Evolutionary conservation across 805 yeast species (phyloP).

Genomic region (Kazachstania africana): DNA sequence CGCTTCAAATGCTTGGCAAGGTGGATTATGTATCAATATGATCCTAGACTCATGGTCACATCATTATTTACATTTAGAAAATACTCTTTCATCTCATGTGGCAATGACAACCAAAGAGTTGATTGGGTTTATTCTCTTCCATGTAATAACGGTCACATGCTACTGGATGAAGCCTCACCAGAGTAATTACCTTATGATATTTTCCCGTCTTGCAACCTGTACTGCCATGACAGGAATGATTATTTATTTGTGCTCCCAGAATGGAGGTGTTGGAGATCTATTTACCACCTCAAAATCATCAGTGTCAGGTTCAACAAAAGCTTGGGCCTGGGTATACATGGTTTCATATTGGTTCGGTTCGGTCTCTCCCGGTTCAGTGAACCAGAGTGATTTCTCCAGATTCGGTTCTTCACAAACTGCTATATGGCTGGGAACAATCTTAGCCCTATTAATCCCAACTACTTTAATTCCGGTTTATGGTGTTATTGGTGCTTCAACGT

Average conservation of each 20-base stretch:
- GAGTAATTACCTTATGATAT: constrained; percentile 28
- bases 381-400: constrained; percentile 32
- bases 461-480: constrained; percentile 35
- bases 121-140: constrained; percentile 32
- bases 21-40: constrained; percentile 31
- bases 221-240: constrained; percentile 33
- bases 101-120: constrained; percentile 29
- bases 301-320: constrained; percentile 27
- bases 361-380: constrained; percentile 30
- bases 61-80: constrained; percentile 26
- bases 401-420: constrained; percentile 26
- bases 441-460: constrained; percentile 28
- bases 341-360: constrained; percentile 33
- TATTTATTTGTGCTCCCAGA: constrained; percentile 24
- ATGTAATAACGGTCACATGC: constrained; percentile 31
- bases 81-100: constrained; percentile 24
- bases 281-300: constrained; percentile 21
- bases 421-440: constrained; percentile 24
- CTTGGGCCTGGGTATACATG: constrained; percentile 34
- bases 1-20: constrained; percentile 36
- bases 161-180: constrained; percentile 34
- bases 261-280: constrained; percentile 27
- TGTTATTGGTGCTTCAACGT: constrained; percentile 32
- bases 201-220: constrained; percentile 28
- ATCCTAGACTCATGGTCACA: constrained; percentile 32